phyloP scores from a whole-genome alignment of 1,284 basidiomycete genomes.

The Malassezia psittaci region DNA sequence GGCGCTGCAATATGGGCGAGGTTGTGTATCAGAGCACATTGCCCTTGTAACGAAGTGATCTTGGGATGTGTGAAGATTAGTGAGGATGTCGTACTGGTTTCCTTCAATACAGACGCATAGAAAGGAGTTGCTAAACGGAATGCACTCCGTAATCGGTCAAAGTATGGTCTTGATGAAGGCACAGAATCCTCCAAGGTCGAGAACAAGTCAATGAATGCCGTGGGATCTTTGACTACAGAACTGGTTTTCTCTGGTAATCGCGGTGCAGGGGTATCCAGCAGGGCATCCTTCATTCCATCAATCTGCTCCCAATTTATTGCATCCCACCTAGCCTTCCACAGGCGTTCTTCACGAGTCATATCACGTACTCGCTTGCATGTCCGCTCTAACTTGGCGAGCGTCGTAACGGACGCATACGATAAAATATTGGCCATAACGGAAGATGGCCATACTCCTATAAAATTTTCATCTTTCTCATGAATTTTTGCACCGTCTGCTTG shows the following conservation, averaged over 20 bases:
- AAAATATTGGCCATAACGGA: background rate
- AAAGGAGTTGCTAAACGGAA: constrained; percentile 1
- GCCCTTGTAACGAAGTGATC: background rate
- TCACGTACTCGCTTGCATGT: background rate
- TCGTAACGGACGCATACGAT: constrained; percentile 5
- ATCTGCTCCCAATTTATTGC: constrained; percentile 2
- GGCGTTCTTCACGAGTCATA: constrained; percentile 2
- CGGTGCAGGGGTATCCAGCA: constrained; percentile 6
- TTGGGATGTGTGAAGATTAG: background rate
- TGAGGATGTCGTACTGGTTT: constrained; percentile 9
- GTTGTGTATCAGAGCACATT: constrained; percentile 4
- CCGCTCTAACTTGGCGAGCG: constrained; percentile 2
- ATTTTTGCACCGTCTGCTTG: too few relatives aligned
- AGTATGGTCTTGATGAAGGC: background rate
- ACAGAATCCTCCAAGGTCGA: background rate
- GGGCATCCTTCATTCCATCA: background rate
- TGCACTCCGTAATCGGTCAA: constrained; percentile 7
- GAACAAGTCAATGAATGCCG: constrained; percentile 4
- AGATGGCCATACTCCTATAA: background rate
- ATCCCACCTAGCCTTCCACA: constrained; percentile 11
- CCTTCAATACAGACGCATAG: background rate
- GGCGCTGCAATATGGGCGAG: constrained; percentile 5
- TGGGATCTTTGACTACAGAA: background rate
- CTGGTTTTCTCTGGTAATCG: background rate
- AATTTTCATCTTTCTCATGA: background rate